Evolutionary conservation across 2,329 filamentous ascomycete genomes (phyloP).

Genomic region (Leptographium galeiforme): DNA sequence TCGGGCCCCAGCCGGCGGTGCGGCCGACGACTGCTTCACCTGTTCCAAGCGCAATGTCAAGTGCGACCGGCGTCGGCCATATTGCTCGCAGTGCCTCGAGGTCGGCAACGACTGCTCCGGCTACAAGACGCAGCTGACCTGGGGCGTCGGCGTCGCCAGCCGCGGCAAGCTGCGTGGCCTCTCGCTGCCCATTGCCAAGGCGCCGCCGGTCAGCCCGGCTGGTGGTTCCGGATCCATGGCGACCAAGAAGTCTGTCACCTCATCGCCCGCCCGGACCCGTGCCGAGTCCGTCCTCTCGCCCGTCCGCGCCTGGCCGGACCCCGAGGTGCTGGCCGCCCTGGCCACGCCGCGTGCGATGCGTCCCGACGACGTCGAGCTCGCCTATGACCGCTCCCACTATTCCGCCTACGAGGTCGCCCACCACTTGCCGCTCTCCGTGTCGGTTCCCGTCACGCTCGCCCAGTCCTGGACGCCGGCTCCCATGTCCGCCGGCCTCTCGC

Average conservation of each 20-base stretch:
- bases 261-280: constrained; percentile 17
- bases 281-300: constrained; percentile 27
- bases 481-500: constrained; percentile 2
- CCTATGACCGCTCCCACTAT: constrained; percentile 22
- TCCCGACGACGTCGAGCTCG: constrained; percentile 23
- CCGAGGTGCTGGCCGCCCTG: constrained; percentile 18
- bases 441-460: constrained; percentile 4
- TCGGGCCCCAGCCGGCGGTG: constrained; percentile 76
- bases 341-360: constrained; percentile 16
- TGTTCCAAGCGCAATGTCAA: constrained; percentile 73
- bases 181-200: constrained; percentile 56
- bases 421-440: constrained; percentile 7
- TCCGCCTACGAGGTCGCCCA: constrained; percentile 29
- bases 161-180: constrained; percentile 86
- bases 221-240: constrained; percentile 10
- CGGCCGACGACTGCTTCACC: constrained; percentile 88
- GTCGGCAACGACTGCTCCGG: constrained; percentile 86
- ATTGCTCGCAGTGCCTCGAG: constrained; percentile 89
- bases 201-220: constrained; percentile 32
- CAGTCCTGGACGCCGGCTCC: constrained; percentile 6
- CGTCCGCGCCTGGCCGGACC: constrained; percentile 24
- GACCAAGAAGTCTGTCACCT: constrained; percentile 32
- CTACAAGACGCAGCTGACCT: constrained; percentile 93
- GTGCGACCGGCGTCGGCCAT: constrained; percentile 84
- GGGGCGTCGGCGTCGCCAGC: constrained; percentile 91